Evolutionary conservation across 768 basidiomycete species (phyloP).

Genomic region (Cystobasidiopsis lactophilus): DNA sequence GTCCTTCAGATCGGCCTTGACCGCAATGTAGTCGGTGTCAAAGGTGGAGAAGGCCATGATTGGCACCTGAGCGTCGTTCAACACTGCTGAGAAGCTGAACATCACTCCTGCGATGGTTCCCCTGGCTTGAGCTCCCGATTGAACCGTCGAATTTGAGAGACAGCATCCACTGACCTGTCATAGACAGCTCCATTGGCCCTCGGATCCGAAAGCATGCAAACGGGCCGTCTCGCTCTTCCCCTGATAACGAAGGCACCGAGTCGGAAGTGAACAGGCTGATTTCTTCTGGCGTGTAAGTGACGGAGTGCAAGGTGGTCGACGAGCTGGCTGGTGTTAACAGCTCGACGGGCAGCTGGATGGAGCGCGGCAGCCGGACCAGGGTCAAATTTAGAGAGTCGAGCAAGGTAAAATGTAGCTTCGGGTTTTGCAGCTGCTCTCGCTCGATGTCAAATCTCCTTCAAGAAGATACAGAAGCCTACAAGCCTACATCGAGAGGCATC

Average conservation of each 20-base stretch:
- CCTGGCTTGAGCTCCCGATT: neutral
- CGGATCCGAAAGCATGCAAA: neutral
- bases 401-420: too few species aligned
- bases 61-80: neutral
- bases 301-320: neutral
- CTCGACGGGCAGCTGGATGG: too few species aligned
- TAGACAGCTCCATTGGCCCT: neutral
- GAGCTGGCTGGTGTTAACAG: neutral
- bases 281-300: neutral
- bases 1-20: neutral
- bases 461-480: too few species aligned
- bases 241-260: neutral
- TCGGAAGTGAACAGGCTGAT: neutral
- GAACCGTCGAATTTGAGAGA: neutral
- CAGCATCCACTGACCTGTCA: neutral
- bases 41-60: neutral
- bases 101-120: neutral
- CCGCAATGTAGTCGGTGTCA: neutral
- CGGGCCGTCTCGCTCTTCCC: neutral
- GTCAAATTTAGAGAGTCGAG: neutral
- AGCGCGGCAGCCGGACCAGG: neutral
- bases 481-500: too few species aligned
- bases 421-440: too few species aligned
- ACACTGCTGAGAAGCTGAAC: neutral
- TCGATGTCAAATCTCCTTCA: too few species aligned